phyloP scores from a whole-genome alignment of 371 early-diverging fungal species.

The Lichtheimia ornata region DNA sequence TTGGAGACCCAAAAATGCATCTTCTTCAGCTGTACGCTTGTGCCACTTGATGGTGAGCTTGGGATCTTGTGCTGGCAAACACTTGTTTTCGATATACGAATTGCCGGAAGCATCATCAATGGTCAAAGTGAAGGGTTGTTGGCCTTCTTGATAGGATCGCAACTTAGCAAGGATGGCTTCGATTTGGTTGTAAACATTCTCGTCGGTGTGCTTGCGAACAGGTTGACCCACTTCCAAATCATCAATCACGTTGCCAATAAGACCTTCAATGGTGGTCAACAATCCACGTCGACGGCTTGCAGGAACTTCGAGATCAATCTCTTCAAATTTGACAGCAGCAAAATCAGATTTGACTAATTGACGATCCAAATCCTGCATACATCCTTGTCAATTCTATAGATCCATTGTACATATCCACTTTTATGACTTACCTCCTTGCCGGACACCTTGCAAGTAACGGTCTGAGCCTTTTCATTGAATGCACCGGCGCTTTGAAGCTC shows the following conservation, averaged over 20 bases:
- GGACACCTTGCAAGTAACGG: constrained; percentile 61
- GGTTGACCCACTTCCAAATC: constrained; percentile 81
- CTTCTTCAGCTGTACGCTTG: constrained; percentile 77
- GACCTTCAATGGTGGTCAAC: constrained; percentile 90
- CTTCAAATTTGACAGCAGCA: constrained; percentile 78
- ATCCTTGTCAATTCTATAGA: neutral
- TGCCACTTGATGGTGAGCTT: constrained; percentile 69
- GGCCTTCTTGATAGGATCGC: constrained; percentile 54
- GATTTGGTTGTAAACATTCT: constrained; percentile 73
- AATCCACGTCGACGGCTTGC: constrained; percentile 73
- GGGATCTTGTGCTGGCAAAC: constrained; percentile 76
- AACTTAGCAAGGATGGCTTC: constrained; percentile 71
- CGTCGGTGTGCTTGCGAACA: constrained; percentile 68
- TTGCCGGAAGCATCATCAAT: constrained; percentile 94
- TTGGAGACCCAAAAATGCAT: constrained; percentile 73
- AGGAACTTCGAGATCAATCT: constrained; percentile 91
- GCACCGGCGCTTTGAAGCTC: constrained; percentile 88
- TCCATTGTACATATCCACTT: neutral
- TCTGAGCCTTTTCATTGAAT: constrained; percentile 80
- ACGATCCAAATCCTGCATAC: constrained; percentile 76
- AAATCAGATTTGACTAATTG: constrained; percentile 91
- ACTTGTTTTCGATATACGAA: constrained; percentile 83
- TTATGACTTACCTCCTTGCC: constrained; percentile 47
- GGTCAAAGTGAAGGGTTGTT: constrained; percentile 68
- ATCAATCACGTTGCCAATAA: constrained; percentile 77